Percentiles rank a stretch among this genome's conserved stretches.
phyloP scores from a whole-genome alignment of 2,329 filamentous ascomycete genomes.

The Phialophora tarda region DNA sequence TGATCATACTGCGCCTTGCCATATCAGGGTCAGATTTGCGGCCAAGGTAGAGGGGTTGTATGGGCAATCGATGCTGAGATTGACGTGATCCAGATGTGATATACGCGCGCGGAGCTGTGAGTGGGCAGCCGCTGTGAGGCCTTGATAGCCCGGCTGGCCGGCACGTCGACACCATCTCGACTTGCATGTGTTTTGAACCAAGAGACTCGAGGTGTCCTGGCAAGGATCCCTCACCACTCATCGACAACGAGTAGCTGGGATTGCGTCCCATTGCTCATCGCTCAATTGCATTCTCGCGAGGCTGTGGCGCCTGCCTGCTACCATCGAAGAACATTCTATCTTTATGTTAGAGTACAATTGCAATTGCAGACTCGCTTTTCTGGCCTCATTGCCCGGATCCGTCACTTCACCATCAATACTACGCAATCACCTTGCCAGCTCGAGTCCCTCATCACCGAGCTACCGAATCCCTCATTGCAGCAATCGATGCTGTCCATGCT shows the following conservation, averaged over 20 bases:
- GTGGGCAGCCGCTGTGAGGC: not conserved
- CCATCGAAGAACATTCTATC: conserved; percentile 21
- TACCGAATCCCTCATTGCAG: not conserved
- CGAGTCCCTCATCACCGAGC: not conserved
- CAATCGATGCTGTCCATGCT: conserved; percentile 3
- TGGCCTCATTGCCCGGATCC: not conserved
- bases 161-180: not conserved
- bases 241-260: not conserved
- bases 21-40: not conserved
- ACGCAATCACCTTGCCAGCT: not conserved
- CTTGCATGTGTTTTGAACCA: not conserved
- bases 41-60: not conserved
- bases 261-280: not conserved
- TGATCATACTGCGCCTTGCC: conserved; percentile 7
- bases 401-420: not conserved
- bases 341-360: conserved; percentile 27
- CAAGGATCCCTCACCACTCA: not conserved
- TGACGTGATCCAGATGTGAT: not conserved
- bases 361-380: conserved; percentile 15
- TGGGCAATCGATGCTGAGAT: not conserved
- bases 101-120: conserved; percentile 3
- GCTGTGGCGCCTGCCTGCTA: not conserved
- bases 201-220: not conserved
- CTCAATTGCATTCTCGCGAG: conserved; percentile 1
- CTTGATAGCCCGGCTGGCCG: not conserved